A percentile compares a stretch with the other conserved stretches of the same genome.
Evolutionary conservation across 148 eudicot genomes (phyloP).

Genomic region (Agrostemma githago): DNA sequence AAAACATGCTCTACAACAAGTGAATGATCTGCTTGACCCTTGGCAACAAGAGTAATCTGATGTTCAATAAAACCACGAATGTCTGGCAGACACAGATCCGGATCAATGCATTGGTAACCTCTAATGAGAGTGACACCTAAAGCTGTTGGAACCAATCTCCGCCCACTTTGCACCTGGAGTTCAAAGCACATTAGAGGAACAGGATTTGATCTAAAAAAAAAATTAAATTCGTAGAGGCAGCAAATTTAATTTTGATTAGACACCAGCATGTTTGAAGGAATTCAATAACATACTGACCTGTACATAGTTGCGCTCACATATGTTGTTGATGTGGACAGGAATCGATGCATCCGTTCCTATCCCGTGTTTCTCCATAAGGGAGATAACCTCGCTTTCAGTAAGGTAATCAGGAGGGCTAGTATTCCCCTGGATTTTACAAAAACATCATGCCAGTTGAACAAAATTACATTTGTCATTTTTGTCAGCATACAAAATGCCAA

Average conservation of each 20-base stretch:
- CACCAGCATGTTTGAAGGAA: background rate
- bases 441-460: background rate
- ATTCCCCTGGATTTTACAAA: conserved; percentile 47
- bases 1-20: conserved; percentile 80
- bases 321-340: conserved; percentile 92
- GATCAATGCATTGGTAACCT: conserved; percentile 92
- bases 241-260: background rate
- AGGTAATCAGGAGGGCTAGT: conserved; percentile 87
- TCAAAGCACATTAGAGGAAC: conserved; percentile 16
- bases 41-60: conserved; percentile 78
- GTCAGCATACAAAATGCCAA: conserved; percentile 1
- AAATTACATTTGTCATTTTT: background rate
- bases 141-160: conserved; percentile 87
- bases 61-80: conserved; percentile 94
- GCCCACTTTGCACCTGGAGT: conserved; percentile 83
- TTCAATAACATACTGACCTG: conserved; percentile 44
- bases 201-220: background rate
- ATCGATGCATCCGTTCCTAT: conserved; percentile 98
- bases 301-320: conserved; percentile 94
- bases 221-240: conserved; percentile 1
- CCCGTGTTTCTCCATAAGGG: conserved; percentile 97
- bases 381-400: conserved; percentile 86
- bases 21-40: conserved; percentile 89
- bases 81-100: conserved; percentile 94
- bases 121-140: conserved; percentile 83